Evolutionary conservation across 2,329 filamentous ascomycete species (phyloP), one percentile per base, ranked within the genome.

Genomic region (Geoglossum cookeanum): DNA sequence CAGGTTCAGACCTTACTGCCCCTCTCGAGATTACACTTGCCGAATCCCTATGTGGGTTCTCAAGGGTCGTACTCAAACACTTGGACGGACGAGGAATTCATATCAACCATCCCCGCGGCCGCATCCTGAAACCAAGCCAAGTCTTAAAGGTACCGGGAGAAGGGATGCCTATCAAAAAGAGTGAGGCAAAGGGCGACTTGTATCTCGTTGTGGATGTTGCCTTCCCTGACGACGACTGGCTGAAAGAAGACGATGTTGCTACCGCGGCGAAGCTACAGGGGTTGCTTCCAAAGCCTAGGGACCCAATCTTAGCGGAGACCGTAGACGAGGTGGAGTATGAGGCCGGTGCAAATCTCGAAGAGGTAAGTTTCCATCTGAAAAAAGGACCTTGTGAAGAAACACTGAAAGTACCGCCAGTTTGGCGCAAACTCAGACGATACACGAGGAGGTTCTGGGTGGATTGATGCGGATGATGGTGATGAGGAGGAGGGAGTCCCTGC

Each of bases 91-190:
- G 92, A 58, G 92, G 92, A 33, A 91, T 98, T 59, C 79, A 84
- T 58, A 75, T 98, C 52, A 78, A 82, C 57, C 84, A 92, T 62
- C 80, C 86, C 15, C 80, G 85, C 65, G 91, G 91, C 63, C 85
- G 90, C 68, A 77, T 97, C 55, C 72, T 98, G 39, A 80, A 82
- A 30, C 90, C 92, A 0, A 84, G 83, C 30, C 87, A 98, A 67
- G 79, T 91, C 6, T 76, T 98, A 64, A 95, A 89, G 74, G 75
- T 98, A 0, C 70, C 77, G 1, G 89, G 88, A 30, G 92, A 98
- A 72, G 92, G 92, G 59, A 98, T 98, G 92, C 92, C 92, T 1
- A 70, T 83, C 63, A 96, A 96, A 77, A 82, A 83, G 58, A 87
- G 84, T 61, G 92, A 98, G 44, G 66, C 73, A 3, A 88, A 81